A percentile compares a stretch with the other conserved stretches of the same genome.
phyloP scores from a whole-genome alignment of 1,139 yeast genomes.

The Taphrina flavorubra region DNA sequence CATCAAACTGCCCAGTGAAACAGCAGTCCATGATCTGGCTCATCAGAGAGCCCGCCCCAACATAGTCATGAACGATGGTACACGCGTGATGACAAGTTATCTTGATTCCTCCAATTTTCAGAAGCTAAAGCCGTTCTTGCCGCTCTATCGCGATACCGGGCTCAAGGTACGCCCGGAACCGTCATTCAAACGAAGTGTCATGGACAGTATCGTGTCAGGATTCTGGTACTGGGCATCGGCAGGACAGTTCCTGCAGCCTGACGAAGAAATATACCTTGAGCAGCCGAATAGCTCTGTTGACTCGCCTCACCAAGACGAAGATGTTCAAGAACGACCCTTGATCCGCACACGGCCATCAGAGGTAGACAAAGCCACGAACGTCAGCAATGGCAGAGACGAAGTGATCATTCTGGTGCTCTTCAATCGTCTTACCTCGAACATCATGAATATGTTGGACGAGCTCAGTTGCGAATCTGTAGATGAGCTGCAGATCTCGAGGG shows the following conservation, averaged over 20 bases:
- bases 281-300: not conserved
- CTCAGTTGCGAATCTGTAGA: constrained; percentile 23
- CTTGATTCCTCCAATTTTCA: constrained; percentile 18
- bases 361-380: not conserved
- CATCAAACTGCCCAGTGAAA: constrained; percentile 14
- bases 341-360: constrained; percentile 8
- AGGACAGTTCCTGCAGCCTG: constrained; percentile 12
- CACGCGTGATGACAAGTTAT: constrained; percentile 15
- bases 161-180: constrained; percentile 22
- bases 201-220: constrained; percentile 26
- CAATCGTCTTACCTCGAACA: constrained; percentile 24
- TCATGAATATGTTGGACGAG: constrained; percentile 19
- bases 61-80: constrained; percentile 8
- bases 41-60: constrained; percentile 6
- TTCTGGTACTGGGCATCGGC: constrained; percentile 33
- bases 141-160: constrained; percentile 25
- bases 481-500: constrained; percentile 17
- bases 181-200: constrained; percentile 17
- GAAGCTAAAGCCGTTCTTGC: constrained; percentile 14
- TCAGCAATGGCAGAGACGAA: constrained; percentile 30
- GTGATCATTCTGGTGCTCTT: constrained; percentile 15
- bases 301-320: not conserved
- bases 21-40: constrained; percentile 7
- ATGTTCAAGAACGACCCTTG: not conserved
- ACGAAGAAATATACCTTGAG: constrained; percentile 14